A percentile compares a stretch with the other conserved stretches of the same genome.
Evolutionary conservation across 108 stramenopile genomes (phyloP).

Genomic region (Schizochytrium sp.): DNA sequence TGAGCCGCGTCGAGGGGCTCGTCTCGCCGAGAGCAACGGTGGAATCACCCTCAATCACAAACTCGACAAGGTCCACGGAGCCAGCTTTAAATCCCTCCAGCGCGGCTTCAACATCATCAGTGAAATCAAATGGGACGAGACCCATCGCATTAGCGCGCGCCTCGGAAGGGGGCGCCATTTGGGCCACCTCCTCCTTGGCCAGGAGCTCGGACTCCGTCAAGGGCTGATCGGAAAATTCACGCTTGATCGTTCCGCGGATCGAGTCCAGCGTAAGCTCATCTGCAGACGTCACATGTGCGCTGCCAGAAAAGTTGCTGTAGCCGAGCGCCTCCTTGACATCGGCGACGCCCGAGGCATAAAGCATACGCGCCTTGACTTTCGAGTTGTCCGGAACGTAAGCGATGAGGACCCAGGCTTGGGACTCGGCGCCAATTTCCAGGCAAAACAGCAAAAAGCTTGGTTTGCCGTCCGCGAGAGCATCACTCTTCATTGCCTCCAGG

Average conservation of each 20-base stretch:
- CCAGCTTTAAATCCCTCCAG: neutral
- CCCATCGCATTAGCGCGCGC: neutral
- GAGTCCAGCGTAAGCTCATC: neutral
- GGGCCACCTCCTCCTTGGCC: neutral
- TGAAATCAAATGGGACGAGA: neutral
- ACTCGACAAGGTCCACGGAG: neutral
- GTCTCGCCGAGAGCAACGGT: neutral
- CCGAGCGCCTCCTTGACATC: neutral
- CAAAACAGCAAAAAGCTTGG: neutral
- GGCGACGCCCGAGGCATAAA: neutral
- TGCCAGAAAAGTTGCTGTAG: neutral
- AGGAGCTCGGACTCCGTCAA: neutral
- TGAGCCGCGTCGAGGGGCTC: neutral
- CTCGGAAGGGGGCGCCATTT: constrained; percentile 14
- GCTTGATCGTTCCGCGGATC: neutral
- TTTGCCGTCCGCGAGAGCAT: neutral
- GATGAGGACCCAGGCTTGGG: neutral
- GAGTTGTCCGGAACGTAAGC: constrained; percentile 7
- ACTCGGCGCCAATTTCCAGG: neutral
- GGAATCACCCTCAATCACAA: neutral
- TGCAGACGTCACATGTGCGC: neutral
- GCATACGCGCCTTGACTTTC: neutral
- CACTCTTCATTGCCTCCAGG: neutral
- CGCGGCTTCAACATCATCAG: neutral
- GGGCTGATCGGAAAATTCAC: neutral